Base-by-base conservation (phyloP, 225 moss, liverwort and hornwort species). In the Thuidium tamariscinum region DNA sequence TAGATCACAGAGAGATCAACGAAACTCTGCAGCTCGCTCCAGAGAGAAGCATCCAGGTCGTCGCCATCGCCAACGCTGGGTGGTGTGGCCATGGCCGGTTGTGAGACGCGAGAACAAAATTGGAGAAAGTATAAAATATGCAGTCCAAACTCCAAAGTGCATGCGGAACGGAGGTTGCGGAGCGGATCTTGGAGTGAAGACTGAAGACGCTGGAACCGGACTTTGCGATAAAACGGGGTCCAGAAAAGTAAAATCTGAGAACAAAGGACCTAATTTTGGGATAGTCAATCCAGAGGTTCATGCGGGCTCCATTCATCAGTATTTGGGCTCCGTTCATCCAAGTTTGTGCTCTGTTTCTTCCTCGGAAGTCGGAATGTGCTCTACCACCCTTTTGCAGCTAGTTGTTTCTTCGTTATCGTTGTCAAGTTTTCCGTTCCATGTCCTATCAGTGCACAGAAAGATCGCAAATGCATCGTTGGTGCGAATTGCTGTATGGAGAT, bases 201-300 rank as follows among this genome's bases (percentile, higher is more conserved):
- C 44, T n/a, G n/a, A n/a, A n/a, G 73, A 44, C 7, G 48, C 32
- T 48, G 1, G 32, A 32, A 51, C 12, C 20, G 32, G 49, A 32
- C 7, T 12, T 49, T 7, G 19, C 48, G 8, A 1, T 2, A 7
- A 4, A 17, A 19, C 0, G 19, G 30, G 7, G 4, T 17, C 17
- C 0, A 4, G 8, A 25, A 22, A 15, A 44, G 10, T 27, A n/a
- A 16, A 9, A 39, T 69, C 42, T 70, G 16, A 39, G 68, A 39
- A 68, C 23, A 39, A 1, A 11, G 21, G 37, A 26, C 41, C 15
- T 42, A 14, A 14, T 22, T 21, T 22, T 7, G 25, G 69, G 41
- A 20, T 10, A 37, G 44, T 44, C 11, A 16, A 25, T 23, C 23
- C 41, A 7, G 6, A 4, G 7, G 22, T 42, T 42, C 27, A 15